Conservation (phyloP, 2,329 filamentous ascomycete species). For the Geosmithia putterillii region DNA sequence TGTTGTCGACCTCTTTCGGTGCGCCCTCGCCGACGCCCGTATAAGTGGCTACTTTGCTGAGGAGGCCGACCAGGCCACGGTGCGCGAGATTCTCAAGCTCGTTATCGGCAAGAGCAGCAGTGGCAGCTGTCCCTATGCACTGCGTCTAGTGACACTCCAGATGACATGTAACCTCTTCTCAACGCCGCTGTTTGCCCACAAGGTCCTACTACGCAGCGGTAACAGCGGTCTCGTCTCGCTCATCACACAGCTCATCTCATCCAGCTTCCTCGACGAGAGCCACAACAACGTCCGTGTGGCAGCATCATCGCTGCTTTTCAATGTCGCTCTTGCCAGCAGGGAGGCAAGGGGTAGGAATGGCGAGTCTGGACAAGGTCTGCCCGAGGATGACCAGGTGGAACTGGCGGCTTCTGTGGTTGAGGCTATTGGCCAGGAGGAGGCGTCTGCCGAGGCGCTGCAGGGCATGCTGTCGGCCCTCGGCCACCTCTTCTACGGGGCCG, state of each 20-base stretch:
- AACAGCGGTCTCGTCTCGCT: constrained; percentile 33
- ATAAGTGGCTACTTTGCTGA: constrained; percentile 75
- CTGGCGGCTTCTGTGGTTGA: constrained; percentile 72
- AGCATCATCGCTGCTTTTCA: constrained; percentile 73
- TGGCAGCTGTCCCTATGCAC: constrained; percentile 58
- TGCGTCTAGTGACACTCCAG: constrained; percentile 74
- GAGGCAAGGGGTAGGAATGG: constrained; percentile 35
- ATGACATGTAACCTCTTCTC: constrained; percentile 78
- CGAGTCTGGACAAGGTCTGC: constrained; percentile 27
- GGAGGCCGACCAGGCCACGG: constrained; percentile 52
- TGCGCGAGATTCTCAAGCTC: constrained; percentile 46
- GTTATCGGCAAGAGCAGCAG: constrained; percentile 46
- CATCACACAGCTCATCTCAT: constrained; percentile 58
- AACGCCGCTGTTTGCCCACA: constrained; percentile 55
- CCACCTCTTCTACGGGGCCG: constrained; percentile 59
- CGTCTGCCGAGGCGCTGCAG: constrained; percentile 59
- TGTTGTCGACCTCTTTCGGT: constrained; percentile 72
- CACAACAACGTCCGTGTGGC: constrained; percentile 68
- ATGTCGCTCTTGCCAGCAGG: constrained; percentile 62
- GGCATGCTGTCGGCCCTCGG: constrained; percentile 69
- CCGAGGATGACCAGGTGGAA: constrained; percentile 65
- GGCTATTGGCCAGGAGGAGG: constrained; percentile 46
- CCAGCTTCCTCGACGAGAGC: constrained; percentile 65
- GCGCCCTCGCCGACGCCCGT: constrained; percentile 64
- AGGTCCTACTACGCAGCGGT: constrained; percentile 38